A percentile compares a stretch with the other conserved stretches of the same genome.
These are phyloP conservation scores for Sugiyamaella marilandica DNA, from an alignment of 805 yeast species.

Conservation along the genomic window DNA sequence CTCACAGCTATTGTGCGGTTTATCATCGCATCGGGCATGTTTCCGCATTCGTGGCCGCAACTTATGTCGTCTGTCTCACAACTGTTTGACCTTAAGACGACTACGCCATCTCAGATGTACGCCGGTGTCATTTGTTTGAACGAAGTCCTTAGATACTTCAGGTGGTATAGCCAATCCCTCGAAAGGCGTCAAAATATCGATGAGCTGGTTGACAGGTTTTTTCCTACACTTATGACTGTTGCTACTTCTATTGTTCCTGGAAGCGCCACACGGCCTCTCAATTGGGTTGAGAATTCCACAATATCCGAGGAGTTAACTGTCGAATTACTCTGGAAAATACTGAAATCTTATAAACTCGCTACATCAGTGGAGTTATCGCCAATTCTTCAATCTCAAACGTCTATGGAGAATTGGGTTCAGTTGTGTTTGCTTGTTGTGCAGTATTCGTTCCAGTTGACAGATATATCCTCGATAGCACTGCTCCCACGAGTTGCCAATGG, in stretches of 20 bases:
- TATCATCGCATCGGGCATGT: constrained; percentile 4
- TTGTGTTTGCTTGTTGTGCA: constrained; percentile 66
- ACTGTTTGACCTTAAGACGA: background rate
- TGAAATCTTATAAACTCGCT: constrained; percentile 72
- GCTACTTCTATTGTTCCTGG: constrained; percentile 34
- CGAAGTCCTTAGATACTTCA: constrained; percentile 62
- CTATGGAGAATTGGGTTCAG: constrained; percentile 62
- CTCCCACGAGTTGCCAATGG: constrained; percentile 38
- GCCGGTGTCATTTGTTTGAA: constrained; percentile 45
- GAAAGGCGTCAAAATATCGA: constrained; percentile 49
- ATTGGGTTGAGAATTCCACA: constrained; percentile 33
- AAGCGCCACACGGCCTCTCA: constrained; percentile 37
- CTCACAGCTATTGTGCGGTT: constrained; percentile 4
- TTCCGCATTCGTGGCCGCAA: constrained; percentile 14
- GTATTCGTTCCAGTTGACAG: constrained; percentile 44
- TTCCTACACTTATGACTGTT: constrained; percentile 59
- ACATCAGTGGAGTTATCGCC: constrained; percentile 61
- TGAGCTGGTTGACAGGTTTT: constrained; percentile 42
- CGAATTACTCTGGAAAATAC: constrained; percentile 66
- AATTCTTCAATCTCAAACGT: constrained; percentile 50
- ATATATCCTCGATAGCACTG: background rate
- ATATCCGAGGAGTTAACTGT: constrained; percentile 34
- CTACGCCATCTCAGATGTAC: constrained; percentile 41
- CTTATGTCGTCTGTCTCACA: constrained; percentile 5
- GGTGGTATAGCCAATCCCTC: constrained; percentile 50